Conservation (phyloP, 192 early-diverging fungal species). For the Lunasporangiospora selenospora region DNA sequence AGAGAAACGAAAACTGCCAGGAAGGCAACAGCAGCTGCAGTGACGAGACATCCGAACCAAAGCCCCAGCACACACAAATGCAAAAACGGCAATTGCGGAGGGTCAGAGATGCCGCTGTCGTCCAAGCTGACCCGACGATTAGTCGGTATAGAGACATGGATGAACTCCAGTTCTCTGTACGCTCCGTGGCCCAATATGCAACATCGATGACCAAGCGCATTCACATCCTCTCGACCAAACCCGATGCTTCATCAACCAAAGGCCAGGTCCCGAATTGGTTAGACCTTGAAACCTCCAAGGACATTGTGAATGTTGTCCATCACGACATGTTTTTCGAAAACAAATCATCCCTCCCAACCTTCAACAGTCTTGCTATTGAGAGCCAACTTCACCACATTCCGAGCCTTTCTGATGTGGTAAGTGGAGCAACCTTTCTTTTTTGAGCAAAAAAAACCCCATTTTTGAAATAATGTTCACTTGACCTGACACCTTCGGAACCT, state of each 20-base stretch:
- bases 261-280: conserved; percentile 47
- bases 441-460: too few species aligned
- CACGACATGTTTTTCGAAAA: conserved; percentile 41
- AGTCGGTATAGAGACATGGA: conserved; percentile 48
- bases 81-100: too few species aligned
- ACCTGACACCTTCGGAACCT: too few species aligned
- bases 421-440: conserved; percentile 1
- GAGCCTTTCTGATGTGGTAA: conserved; percentile 34
- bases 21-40: too few species aligned
- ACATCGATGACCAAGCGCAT: conserved; percentile 19
- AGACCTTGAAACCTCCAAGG: conserved; percentile 5
- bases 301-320: conserved; percentile 11
- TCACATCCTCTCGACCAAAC: conserved; percentile 35
- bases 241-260: background rate
- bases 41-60: too few species aligned
- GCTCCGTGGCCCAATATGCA: conserved; percentile 28
- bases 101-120: too few species aligned
- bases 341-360: conserved; percentile 24
- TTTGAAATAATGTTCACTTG: too few species aligned
- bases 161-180: conserved; percentile 50
- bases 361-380: conserved; percentile 49
- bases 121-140: conserved; percentile 6
- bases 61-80: too few species aligned
- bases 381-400: conserved; percentile 43
- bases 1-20: too few species aligned